Percentiles rank a stretch among this genome's conserved stretches.
Evolutionary conservation across 805 yeast species (phyloP).

Genomic region (Candida xiaguanensis): DNA sequence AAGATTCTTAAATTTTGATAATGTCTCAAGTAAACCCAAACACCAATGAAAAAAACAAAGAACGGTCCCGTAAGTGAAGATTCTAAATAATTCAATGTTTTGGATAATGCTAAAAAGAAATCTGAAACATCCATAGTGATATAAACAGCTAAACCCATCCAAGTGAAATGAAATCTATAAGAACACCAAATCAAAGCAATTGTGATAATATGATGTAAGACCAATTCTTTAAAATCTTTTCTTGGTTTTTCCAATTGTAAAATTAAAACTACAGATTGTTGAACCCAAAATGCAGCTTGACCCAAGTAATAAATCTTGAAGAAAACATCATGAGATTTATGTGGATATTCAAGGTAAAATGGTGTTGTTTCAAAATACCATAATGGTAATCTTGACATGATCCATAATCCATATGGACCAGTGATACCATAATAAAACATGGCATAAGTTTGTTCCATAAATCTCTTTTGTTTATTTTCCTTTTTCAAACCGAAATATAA

Average conservation of each 20-base stretch:
- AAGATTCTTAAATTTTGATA: conserved; percentile 75
- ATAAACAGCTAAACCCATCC: conserved; percentile 89
- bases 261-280: conserved; percentile 79
- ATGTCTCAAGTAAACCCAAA: conserved; percentile 91
- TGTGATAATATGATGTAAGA: conserved; percentile 91
- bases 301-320: conserved; percentile 82
- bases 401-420: conserved; percentile 85
- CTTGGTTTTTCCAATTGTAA: conserved; percentile 92
- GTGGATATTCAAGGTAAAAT: conserved; percentile 82
- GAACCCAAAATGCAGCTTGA: conserved; percentile 98
- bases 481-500: conserved; percentile 44
- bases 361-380: conserved; percentile 88
- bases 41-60: conserved; percentile 60
- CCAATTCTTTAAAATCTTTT: conserved; percentile 86
- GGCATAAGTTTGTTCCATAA: conserved; percentile 90
- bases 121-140: conserved; percentile 97
- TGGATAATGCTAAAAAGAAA: conserved; percentile 78
- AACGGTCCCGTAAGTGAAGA: conserved; percentile 60
- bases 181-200: conserved; percentile 81
- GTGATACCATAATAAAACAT: conserved; percentile 73
- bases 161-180: conserved; percentile 91
- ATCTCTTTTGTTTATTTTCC: conserved; percentile 64
- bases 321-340: conserved; percentile 60
- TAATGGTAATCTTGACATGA: conserved; percentile 75
- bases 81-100: conserved; percentile 82